Base-by-base conservation (phyloP, 192 early-diverging fungal genomes). In the Coemansia sp. region DNA sequence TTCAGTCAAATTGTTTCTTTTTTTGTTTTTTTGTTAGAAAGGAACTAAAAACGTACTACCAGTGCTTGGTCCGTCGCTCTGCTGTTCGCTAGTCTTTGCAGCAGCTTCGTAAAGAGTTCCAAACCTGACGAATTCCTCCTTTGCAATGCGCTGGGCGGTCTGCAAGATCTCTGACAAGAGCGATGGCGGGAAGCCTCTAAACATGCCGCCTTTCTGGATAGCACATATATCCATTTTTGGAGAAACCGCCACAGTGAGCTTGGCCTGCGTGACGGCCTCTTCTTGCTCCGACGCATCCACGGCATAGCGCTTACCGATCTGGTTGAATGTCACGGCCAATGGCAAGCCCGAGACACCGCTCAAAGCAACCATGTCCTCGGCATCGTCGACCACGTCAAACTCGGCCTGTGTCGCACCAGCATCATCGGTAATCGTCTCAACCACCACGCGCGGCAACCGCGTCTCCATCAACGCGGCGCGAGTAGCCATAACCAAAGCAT, bases 331-430 rank as follows among this genome's bases (percentile, higher is more conserved):
- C 29, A 97, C 89, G 10, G 85, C 66, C 32, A 95, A 71, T 19
- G 97, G 97, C 65, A 96, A 77, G 36, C 89, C 73, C 19, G 94
- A 89, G 65, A 83, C 82, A 13, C 96, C 97, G 22, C 78, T 70
- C 2, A 99, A 78, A 43, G 83, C 63, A 59, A 92, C 89, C 34
- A 92, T 90, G 60, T 91, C 93, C 45, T 95, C 93, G 13, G 88
- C 83, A 71, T 92, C 90, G 70, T 96, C 95, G 38, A 91, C 86
- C n/a, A 97, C 87, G 32, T 96, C 95, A 76, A 96, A 95, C 57
- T 97, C 96, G 43, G 88, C 82, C 61, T 88, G 84, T 52, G 86
- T 83, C 2, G 90, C 92, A 65, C 93, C 90, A 50, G 87, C 79
- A 0, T 92, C 93, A 67, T 94, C 90, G 3, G 82, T 86, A 23